Conservation (phyloP, 768 basidiomycete genomes). For the Tubosaeta sp. region DNA sequence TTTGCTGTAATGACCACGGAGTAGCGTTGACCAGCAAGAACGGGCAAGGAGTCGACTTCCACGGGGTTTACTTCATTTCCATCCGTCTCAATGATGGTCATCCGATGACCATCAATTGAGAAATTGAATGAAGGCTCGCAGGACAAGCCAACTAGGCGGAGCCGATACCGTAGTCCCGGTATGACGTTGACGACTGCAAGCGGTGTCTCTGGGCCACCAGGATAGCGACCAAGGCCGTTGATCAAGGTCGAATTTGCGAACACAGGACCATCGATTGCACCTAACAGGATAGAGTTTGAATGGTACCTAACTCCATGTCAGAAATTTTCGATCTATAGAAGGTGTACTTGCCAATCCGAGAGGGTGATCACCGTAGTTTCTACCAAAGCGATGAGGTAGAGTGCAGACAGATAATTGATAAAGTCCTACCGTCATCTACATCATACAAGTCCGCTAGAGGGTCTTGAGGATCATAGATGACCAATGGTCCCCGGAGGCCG, state of each 20-base stretch:
- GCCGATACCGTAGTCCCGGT: constrained; percentile 43
- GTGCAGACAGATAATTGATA: not conserved
- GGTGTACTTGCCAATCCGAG: constrained; percentile 39
- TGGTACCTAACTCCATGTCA: constrained; percentile 34
- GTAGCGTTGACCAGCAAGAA: constrained; percentile 39
- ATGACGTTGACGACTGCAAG: constrained; percentile 45
- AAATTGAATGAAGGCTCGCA: constrained; percentile 43
- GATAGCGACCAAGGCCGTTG: constrained; percentile 48
- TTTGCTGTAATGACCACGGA: constrained; percentile 46
- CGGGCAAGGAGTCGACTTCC: constrained; percentile 35
- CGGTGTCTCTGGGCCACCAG: constrained; percentile 35
- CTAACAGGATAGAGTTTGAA: constrained; percentile 16
- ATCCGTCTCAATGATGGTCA: constrained; percentile 55
- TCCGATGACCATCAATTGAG: constrained; percentile 41
- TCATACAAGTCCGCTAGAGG: constrained; percentile 40
- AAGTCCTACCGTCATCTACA: constrained; percentile 39
- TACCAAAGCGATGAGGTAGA: constrained; percentile 2
- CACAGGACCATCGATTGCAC: constrained; percentile 2
- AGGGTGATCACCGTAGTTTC: constrained; percentile 46
- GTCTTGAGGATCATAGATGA: constrained; percentile 45
- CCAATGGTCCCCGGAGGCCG: constrained; percentile 38
- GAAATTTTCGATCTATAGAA: not conserved
- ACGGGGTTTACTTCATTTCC: constrained; percentile 41
- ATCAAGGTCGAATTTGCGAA: constrained; percentile 43
- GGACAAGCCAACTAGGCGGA: constrained; percentile 50